Evolutionary conservation across 768 basidiomycete genomes (phyloP).

Genomic region (Gymnopilus junonius): DNA sequence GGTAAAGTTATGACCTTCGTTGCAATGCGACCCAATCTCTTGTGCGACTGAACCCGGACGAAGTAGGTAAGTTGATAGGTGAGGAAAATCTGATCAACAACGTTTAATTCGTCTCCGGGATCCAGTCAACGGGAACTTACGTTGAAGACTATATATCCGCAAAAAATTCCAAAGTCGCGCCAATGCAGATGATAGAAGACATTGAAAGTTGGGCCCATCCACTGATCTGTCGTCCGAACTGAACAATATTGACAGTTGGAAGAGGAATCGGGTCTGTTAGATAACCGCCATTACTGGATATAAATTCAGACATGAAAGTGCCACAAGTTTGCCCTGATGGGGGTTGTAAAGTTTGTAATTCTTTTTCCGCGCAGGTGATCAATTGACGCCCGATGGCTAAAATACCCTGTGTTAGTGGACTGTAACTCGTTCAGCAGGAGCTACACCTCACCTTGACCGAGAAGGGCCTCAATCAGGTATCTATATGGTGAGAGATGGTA

Average conservation of each 20-base stretch:
- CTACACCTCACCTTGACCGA: conserved; percentile 45
- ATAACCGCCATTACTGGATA: conserved; percentile 58
- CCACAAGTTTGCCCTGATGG: conserved; percentile 63
- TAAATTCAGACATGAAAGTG: conserved; percentile 54
- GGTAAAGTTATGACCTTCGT: conserved; percentile 12
- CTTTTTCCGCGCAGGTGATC: conserved; percentile 61
- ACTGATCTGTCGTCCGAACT: conserved; percentile 55
- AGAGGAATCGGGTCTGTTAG: conserved; percentile 56
- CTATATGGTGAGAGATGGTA: conserved; percentile 56
- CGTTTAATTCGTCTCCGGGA: too few species aligned
- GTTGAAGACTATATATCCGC: conserved; percentile 51
- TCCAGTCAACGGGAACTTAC: conserved; percentile 26
- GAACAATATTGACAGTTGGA: conserved; percentile 61
- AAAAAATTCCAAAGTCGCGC: conserved; percentile 56
- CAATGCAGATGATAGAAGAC: conserved; percentile 59
- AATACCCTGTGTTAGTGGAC: neutral
- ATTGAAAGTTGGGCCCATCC: conserved; percentile 58
- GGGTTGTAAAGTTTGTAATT: conserved; percentile 64
- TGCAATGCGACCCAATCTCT: conserved; percentile 2
- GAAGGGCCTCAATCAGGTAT: conserved; percentile 54
- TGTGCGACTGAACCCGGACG: conserved; percentile 49
- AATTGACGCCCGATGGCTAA: conserved; percentile 54
- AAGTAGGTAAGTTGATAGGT: conserved; percentile 60
- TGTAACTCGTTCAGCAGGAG: neutral
- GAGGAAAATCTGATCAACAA: conserved; percentile 39